These are phyloP conservation scores for Barbarea vulgaris DNA, from an alignment of 345 rosid species.

Conservation along the genomic window DNA sequence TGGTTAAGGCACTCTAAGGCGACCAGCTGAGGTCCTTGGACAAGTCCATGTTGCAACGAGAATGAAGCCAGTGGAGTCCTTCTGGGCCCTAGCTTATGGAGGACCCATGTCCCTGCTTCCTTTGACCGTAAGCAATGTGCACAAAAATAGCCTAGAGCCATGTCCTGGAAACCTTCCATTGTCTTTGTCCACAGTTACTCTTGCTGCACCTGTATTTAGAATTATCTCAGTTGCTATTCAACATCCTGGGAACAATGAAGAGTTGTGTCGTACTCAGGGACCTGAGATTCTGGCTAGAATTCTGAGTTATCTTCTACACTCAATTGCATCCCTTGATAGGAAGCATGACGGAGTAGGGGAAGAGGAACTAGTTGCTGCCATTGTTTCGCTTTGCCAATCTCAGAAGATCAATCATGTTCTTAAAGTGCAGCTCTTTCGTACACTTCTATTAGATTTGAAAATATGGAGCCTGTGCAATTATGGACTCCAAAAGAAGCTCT, in stretches of 20 bases:
- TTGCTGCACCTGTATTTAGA: slow-evolving; percentile 92
- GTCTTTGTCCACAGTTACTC: slow-evolving; percentile 65
- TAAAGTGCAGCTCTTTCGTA: slow-evolving; percentile 92
- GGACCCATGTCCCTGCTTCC: slow-evolving; percentile 99
- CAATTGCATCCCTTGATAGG: slow-evolving; percentile 69
- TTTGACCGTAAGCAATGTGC: slow-evolving; percentile 70
- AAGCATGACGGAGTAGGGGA: slow-evolving; percentile 73
- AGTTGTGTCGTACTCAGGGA: slow-evolving; percentile 73
- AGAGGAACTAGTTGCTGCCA: slow-evolving; percentile 98
- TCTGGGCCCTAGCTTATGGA: slow-evolving; percentile 97
- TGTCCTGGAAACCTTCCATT: slow-evolving; percentile 59
- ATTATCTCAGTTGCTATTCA: slow-evolving; percentile 80
- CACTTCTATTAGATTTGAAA: slow-evolving; percentile 84
- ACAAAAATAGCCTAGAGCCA: slow-evolving; percentile 75
- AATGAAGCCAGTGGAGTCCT: slow-evolving; percentile 83
- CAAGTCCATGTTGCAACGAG: slow-evolving; percentile 94
- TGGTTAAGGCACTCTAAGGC: slow-evolving; percentile 67
- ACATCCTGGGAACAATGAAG: slow-evolving; percentile 91
- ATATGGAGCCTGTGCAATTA: slow-evolving; percentile 97
- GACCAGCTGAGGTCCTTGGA: slow-evolving; percentile 99
- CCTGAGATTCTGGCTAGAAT: slow-evolving; percentile 91
- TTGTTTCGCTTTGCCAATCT: slow-evolving; percentile 89
- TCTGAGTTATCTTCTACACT: slow-evolving; percentile 79
- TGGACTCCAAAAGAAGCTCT: slow-evolving; percentile 94
- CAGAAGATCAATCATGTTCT: slow-evolving; percentile 83